Conservation (phyloP, 768 basidiomycete genomes). For the Serendipita sp. region DNA sequence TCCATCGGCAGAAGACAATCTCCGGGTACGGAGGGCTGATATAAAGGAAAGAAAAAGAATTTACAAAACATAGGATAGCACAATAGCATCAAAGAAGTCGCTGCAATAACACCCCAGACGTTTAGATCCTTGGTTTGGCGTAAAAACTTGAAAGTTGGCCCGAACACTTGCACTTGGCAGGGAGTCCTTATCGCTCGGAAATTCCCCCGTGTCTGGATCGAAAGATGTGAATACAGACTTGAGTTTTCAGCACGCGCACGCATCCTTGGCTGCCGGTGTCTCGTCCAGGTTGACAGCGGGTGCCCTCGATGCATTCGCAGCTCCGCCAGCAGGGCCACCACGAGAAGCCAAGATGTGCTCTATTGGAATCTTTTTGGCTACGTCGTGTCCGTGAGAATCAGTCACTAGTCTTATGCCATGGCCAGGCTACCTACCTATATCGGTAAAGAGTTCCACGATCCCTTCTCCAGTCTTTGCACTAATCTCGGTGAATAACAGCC, state of each 20-base stretch:
- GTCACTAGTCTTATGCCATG: not conserved
- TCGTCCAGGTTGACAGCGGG: constrained; percentile 20
- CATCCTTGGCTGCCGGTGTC: constrained; percentile 19
- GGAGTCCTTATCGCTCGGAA: too few relatives aligned
- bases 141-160: too few relatives aligned
- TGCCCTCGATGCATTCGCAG: constrained; percentile 18
- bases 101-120: too few relatives aligned
- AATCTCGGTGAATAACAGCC: constrained; percentile 91
- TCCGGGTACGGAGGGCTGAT: too few relatives aligned
- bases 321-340: constrained; percentile 39
- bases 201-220: too few relatives aligned
- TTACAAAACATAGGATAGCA: too few relatives aligned
- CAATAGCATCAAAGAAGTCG: too few relatives aligned
- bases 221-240: too few relatives aligned
- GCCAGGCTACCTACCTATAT: constrained; percentile 56
- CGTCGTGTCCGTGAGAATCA: not conserved
- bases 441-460: constrained; percentile 91
- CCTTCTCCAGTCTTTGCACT: constrained; percentile 95
- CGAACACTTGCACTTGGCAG: too few relatives aligned
- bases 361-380: constrained; percentile 77
- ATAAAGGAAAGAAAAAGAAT: too few relatives aligned
- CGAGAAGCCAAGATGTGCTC: constrained; percentile 83
- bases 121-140: too few relatives aligned
- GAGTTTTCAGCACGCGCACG: constrained; percentile 15
- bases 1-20: too few relatives aligned